Evolutionary conservation across 768 basidiomycete species (phyloP).

Genomic region (Leccinellum albellum): DNA sequence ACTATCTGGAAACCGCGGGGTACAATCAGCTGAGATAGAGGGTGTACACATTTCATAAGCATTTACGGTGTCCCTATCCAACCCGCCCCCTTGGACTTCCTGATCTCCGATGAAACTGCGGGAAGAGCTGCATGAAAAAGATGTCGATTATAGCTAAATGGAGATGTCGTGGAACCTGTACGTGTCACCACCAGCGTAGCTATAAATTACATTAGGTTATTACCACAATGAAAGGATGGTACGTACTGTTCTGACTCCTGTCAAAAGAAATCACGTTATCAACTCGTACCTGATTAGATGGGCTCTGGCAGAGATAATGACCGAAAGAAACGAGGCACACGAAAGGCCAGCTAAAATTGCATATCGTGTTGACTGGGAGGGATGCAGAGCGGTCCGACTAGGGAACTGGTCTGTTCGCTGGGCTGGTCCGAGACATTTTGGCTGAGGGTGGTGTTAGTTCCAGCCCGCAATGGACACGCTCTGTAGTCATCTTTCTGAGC

Average conservation of each 20-base stretch:
- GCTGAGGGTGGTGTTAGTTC: not conserved
- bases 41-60: not conserved
- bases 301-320: slow-evolving; percentile 33
- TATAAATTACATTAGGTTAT: slow-evolving; percentile 22
- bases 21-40: not conserved
- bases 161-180: slow-evolving; percentile 30
- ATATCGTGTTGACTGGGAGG: slow-evolving; percentile 53
- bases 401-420: not conserved
- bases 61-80: slow-evolving; percentile 78
- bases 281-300: slow-evolving; percentile 1
- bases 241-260: slow-evolving; percentile 51
- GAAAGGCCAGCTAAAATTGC: slow-evolving; percentile 71
- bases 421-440: not conserved
- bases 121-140: slow-evolving; percentile 50
- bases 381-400: slow-evolving; percentile 56
- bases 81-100: slow-evolving; percentile 71
- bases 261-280: not conserved
- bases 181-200: slow-evolving; percentile 76
- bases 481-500: slow-evolving; percentile 24
- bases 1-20: slow-evolving; percentile 43
- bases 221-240: not conserved
- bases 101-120: slow-evolving; percentile 75
- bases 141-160: slow-evolving; percentile 6
- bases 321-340: slow-evolving; percentile 69
- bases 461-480: slow-evolving; percentile 29